phyloP scores from a whole-genome alignment of 352 stramenopile species.

The Thraustochytrium striatum region DNA sequence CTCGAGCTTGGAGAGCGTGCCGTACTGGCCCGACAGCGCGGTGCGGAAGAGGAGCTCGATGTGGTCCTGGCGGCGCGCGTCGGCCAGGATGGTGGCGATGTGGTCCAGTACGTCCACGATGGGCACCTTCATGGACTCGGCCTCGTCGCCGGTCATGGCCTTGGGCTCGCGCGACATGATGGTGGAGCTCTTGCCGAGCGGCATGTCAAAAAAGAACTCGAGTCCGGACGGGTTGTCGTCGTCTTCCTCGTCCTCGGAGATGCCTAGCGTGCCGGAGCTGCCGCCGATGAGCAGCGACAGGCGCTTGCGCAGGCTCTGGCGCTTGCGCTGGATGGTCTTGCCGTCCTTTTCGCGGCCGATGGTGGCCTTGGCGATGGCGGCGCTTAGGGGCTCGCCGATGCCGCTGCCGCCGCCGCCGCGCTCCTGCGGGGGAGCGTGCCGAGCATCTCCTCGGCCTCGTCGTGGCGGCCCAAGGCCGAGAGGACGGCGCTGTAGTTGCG shows the following conservation, averaged over 20 bases:
- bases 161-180: background rate
- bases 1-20: conserved; percentile 29
- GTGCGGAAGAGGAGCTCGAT: conserved; percentile 37
- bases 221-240: background rate
- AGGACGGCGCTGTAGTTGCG: conserved; percentile 15
- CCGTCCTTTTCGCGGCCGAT: background rate
- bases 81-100: background rate
- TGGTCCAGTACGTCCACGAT: conserved; percentile 26
- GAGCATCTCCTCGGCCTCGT: background rate
- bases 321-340: background rate
- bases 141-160: background rate
- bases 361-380: background rate
- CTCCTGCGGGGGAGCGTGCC: background rate
- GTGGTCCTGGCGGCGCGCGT: conserved; percentile 28
- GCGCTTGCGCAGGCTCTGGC: conserved; percentile 14
- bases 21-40: conserved; percentile 22
- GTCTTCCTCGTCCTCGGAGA: background rate
- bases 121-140: conserved; percentile 2
- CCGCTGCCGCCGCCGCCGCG: background rate
- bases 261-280: background rate
- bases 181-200: background rate
- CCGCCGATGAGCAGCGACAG: conserved; percentile 20
- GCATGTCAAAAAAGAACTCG: conserved; percentile 33
- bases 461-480: background rate
- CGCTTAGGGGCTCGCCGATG: background rate